Percentiles rank a stretch among this genome's conserved stretches.
Conservation (phyloP, 2,329 filamentous ascomycete species). For the Torrubiella hemipterigena region DNA sequence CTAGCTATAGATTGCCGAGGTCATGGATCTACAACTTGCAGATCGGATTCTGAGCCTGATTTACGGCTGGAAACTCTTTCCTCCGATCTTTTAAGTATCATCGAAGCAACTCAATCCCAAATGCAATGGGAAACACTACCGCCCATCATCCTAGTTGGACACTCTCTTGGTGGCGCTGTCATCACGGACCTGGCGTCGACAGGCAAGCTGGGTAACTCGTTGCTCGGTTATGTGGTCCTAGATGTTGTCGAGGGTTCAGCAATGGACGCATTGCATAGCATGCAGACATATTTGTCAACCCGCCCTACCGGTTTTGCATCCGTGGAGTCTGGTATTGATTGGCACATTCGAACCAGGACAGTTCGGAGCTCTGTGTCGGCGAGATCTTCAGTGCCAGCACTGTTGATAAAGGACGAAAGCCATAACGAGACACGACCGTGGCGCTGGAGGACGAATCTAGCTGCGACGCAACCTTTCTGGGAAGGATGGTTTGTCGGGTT, state of each 20-base stretch:
- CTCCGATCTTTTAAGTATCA: constrained; percentile 57
- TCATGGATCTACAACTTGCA: constrained; percentile 61
- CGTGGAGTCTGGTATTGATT: constrained; percentile 72
- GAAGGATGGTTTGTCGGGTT: constrained; percentile 85
- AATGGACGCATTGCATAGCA: constrained; percentile 86
- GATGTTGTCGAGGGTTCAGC: constrained; percentile 95
- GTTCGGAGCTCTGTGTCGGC: constrained; percentile 77
- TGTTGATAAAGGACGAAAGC: constrained; percentile 45
- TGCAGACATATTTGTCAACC: constrained; percentile 82
- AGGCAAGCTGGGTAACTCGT: constrained; percentile 48
- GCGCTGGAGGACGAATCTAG: constrained; percentile 79
- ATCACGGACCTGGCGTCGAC: constrained; percentile 70
- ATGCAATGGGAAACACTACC: constrained; percentile 68
- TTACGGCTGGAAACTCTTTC: constrained; percentile 63
- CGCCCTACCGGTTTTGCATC: constrained; percentile 70
- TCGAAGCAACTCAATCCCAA: constrained; percentile 51
- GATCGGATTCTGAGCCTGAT: constrained; percentile 35
- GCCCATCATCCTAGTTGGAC: constrained; percentile 71
- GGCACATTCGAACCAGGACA: constrained; percentile 84
- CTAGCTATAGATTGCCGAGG: constrained; percentile 77
- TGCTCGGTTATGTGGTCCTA: constrained; percentile 80
- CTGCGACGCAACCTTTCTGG: constrained; percentile 81
- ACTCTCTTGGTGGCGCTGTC: constrained; percentile 86
- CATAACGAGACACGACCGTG: constrained; percentile 38
- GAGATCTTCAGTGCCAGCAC: constrained; percentile 70